Evolutionary conservation across 352 stramenopile genomes (phyloP), one percentile per base, ranked within the genome.

Genomic region (Phytophthora pini): DNA sequence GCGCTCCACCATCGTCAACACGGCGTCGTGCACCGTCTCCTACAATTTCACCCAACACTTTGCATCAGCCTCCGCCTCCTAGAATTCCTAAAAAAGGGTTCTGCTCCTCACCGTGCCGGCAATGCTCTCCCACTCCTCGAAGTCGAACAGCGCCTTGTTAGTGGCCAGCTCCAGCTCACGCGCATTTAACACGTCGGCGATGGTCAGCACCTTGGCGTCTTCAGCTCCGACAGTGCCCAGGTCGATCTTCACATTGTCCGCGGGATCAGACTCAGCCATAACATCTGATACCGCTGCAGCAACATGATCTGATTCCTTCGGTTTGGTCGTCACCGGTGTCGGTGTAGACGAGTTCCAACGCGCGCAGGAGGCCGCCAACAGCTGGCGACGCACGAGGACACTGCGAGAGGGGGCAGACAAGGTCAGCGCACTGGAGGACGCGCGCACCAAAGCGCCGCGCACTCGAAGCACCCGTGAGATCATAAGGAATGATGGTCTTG

Each of bases 71-170:
- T 36, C 31, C 13, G 17, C 15, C 15, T 29, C 11, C 11, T 59
- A 17, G 17, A 24, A 36, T 24, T n/a, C 38, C 2, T 13, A 31
- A 32, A 32, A 41, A 31, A 22, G 4, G 13, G 4, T 41, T 13
- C 32, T n/a, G n/a, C 11, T n/a, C 44, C 79, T 49, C 49, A 93
- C 84, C 64, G 75, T 82, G 41, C 70, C 80, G 0, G 71, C 56
- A 56, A 93, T 87, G 73, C 85, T 93, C 53, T 92, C 83, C 85
- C 85, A 93, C 58, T 89, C 72, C 22, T 90, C 85, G 70, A 89
- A 90, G 56, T 77, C 70, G 29, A 76, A 62, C 55, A 74, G 56
- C 45, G 57, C 49, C 48, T 65, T 60, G 45, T 79, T 75, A 10
- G 66, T 79, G n/a, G 67, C 61, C 27, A 87, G 45, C 32, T 92